These are phyloP conservation scores for Hemisphaericaspora xylanilytica DNA, from an alignment of 1,139 yeast genomes.

Conservation along the genomic window DNA sequence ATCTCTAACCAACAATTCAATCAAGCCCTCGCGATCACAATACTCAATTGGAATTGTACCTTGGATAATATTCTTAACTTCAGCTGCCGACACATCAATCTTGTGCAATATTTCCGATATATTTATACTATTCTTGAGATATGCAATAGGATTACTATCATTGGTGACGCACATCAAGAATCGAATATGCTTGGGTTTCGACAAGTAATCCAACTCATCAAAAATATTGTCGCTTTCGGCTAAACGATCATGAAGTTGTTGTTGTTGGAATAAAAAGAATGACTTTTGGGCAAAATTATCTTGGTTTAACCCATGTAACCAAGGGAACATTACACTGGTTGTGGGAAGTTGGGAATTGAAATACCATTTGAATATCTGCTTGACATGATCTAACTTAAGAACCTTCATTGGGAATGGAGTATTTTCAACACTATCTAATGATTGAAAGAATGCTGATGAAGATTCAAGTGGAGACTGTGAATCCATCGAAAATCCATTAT, in stretches of 20 bases:
- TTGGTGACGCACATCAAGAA: slow-evolving; percentile 52
- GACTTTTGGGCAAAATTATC: slow-evolving; percentile 51
- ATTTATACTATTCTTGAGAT: slow-evolving; percentile 62
- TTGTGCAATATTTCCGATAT: slow-evolving; percentile 58
- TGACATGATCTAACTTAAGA: slow-evolving; percentile 29
- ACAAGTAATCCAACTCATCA: slow-evolving; percentile 8
- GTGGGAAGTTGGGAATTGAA: slow-evolving; percentile 60
- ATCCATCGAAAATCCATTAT: slow-evolving; percentile 33
- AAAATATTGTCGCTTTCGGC: slow-evolving; percentile 1
- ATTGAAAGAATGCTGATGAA: slow-evolving; percentile 20
- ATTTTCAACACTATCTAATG: slow-evolving; percentile 5
- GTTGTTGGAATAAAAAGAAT: slow-evolving; percentile 36
- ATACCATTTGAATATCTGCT: slow-evolving; percentile 42
- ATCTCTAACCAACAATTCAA: slow-evolving; percentile 37
- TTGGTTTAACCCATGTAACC: slow-evolving; percentile 76
- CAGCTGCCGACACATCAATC: slow-evolving; percentile 37
- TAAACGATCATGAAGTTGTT: slow-evolving; percentile 10
- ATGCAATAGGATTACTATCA: slow-evolving; percentile 7
- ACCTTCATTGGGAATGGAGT: slow-evolving; percentile 18
- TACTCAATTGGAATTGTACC: slow-evolving; percentile 5
- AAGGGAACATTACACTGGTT: slow-evolving; percentile 74
- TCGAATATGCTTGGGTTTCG: slow-evolving; percentile 26
- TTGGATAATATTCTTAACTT: slow-evolving; percentile 22
- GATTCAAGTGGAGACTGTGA: slow-evolving; percentile 25
- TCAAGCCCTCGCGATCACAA: slow-evolving; percentile 6